Percentiles rank a stretch among this genome's conserved stretches.
phyloP scores from a whole-genome alignment of 2,329 filamentous ascomycete genomes.

The Paramyrothecium sp. region DNA sequence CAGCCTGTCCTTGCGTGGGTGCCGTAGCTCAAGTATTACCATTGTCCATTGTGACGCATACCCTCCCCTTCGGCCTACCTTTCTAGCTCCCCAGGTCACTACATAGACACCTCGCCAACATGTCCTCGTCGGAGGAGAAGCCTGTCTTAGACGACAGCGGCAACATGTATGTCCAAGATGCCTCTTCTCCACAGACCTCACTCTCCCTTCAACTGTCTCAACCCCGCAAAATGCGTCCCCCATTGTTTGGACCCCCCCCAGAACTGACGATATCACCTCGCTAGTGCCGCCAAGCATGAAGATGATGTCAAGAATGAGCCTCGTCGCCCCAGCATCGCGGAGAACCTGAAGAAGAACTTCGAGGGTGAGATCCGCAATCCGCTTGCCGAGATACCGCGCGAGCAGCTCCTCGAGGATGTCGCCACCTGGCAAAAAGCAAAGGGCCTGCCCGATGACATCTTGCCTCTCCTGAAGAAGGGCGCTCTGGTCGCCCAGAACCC shows the following conservation, averaged over 20 bases:
- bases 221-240: not conserved
- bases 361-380: conserved; percentile 40
- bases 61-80: not conserved
- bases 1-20: not conserved
- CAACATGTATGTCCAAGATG: not conserved
- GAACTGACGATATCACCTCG: not conserved
- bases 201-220: not conserved
- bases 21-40: not conserved
- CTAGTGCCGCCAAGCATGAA: not conserved
- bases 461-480: conserved; percentile 31
- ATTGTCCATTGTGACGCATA: too few relatives aligned
- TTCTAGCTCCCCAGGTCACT: not conserved
- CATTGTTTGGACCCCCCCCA: not conserved
- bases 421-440: conserved; percentile 50
- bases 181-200: not conserved
- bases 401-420: conserved; percentile 52
- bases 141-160: not conserved
- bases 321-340: not conserved
- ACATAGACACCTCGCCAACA: not conserved
- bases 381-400: conserved; percentile 48
- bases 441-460: conserved; percentile 41
- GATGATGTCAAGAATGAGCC: not conserved
- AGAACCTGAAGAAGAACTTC: conserved; percentile 14
- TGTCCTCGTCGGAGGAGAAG: not conserved
- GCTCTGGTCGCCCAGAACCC: conserved; percentile 36